phyloP scores from a whole-genome alignment of 257 asterid species.

The Echium plantagineum region DNA sequence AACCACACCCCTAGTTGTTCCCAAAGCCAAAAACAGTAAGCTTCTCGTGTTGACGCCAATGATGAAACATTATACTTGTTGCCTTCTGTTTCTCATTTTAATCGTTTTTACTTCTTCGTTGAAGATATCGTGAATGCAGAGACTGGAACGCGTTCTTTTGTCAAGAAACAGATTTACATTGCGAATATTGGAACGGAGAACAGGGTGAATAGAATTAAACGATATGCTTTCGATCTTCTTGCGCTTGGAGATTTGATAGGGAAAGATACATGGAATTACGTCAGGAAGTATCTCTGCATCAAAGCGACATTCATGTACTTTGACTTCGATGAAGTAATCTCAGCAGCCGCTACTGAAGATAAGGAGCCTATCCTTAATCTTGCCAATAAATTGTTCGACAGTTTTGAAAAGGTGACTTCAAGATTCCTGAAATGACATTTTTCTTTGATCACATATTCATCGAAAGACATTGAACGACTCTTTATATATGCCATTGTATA shows the following conservation, averaged over 20 bases:
- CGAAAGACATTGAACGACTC: neutral
- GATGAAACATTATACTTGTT: neutral
- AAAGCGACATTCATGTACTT: conserved; percentile 68
- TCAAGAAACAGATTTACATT: conserved; percentile 46
- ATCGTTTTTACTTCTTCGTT: neutral
- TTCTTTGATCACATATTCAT: neutral
- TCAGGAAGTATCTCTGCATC: conserved; percentile 43
- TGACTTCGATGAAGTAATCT: conserved; percentile 62
- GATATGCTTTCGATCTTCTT: conserved; percentile 64
- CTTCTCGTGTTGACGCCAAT: neutral
- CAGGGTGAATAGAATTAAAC: conserved; percentile 53
- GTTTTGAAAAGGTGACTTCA: conserved; percentile 42
- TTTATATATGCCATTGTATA: neutral
- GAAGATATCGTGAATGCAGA: conserved; percentile 57
- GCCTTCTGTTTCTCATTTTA: neutral
- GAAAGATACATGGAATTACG: conserved; percentile 61
- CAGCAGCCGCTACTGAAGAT: conserved; percentile 43
- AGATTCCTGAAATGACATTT: neutral
- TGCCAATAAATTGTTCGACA: conserved; percentile 73
- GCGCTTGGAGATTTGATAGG: conserved; percentile 77
- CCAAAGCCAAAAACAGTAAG: conserved; percentile 40
- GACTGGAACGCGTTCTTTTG: conserved; percentile 53
- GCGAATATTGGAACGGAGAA: conserved; percentile 53
- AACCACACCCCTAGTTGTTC: conserved; percentile 49
- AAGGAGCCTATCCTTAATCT: conserved; percentile 50